These are phyloP conservation scores for Lachancea waltii DNA, from an alignment of 805 yeast genomes.

Conservation along the genomic window DNA sequence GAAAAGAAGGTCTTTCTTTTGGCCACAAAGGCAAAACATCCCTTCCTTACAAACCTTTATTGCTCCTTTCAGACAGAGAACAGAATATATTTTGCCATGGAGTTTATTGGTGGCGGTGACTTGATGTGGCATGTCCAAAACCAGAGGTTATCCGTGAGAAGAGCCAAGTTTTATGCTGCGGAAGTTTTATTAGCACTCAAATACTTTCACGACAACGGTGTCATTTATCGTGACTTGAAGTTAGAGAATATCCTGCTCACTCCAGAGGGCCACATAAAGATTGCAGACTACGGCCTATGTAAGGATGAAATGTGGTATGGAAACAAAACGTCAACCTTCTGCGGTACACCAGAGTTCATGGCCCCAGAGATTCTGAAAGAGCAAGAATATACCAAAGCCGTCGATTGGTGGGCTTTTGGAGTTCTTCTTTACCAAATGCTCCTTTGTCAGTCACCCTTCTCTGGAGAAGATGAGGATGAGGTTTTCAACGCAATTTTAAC, in stretches of 20 bases:
- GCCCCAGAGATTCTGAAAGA: slow-evolving; percentile 97
- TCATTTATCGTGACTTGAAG: slow-evolving; percentile 92
- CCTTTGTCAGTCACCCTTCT: slow-evolving; percentile 91
- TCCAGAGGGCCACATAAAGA: slow-evolving; percentile 87
- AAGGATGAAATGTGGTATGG: slow-evolving; percentile 88
- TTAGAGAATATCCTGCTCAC: slow-evolving; percentile 89
- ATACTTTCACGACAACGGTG: slow-evolving; percentile 92
- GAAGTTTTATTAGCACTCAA: slow-evolving; percentile 88
- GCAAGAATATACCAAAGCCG: slow-evolving; percentile 86
- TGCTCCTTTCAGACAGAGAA: slow-evolving; percentile 98
- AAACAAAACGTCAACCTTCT: slow-evolving; percentile 84
- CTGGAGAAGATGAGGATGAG: slow-evolving; percentile 96
- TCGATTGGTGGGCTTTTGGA: slow-evolving; percentile 99
- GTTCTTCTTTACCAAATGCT: slow-evolving; percentile 94
- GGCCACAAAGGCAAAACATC: slow-evolving; percentile 85
- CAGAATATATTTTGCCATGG: slow-evolving; percentile 97
- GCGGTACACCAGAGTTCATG: slow-evolving; percentile 99
- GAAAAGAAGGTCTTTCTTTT: slow-evolving; percentile 84
- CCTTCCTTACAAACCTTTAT: slow-evolving; percentile 82
- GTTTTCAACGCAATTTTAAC: slow-evolving; percentile 92
- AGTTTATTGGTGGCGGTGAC: slow-evolving; percentile 96
- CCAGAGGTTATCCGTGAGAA: slow-evolving; percentile 74
- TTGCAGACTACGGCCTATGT: slow-evolving; percentile 96
- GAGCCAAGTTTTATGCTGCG: slow-evolving; percentile 97
- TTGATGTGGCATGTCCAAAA: slow-evolving; percentile 99